Evolutionary conservation across 176 grass and related monocot genomes (phyloP).

Genomic region (Hordeum vulgare): MorexV3_pseudomolecules_assembly NC_058521.1:305998484-305998983

Average conservation of each 20-base stretch:
- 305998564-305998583: neutral
- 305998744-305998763: conserved; percentile 47
- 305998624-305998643: conserved; percentile 9
- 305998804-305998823: conserved; percentile 21
- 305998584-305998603: conserved; percentile 2
- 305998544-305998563: neutral
- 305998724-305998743: conserved; percentile 52
- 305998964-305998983: conserved; percentile 9
- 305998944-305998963: conserved; percentile 12
- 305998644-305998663: neutral
- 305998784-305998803: conserved; percentile 31
- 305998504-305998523: neutral
- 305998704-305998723: conserved; percentile 63
- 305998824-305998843: conserved; percentile 43
- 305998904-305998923: conserved; percentile 34
- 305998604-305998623: neutral
- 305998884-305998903: conserved; percentile 15
- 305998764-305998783: conserved; percentile 43
- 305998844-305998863: conserved; percentile 30
- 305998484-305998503: neutral
- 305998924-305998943: conserved; percentile 21
- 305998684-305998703: conserved; percentile 78
- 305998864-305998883: conserved; percentile 33
- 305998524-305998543: conserved; percentile 6
- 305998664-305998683: conserved; percentile 53